Evolutionary conservation across 1,139 yeast genomes (phyloP).

Genomic region (Geotrichum bryndzae): DNA sequence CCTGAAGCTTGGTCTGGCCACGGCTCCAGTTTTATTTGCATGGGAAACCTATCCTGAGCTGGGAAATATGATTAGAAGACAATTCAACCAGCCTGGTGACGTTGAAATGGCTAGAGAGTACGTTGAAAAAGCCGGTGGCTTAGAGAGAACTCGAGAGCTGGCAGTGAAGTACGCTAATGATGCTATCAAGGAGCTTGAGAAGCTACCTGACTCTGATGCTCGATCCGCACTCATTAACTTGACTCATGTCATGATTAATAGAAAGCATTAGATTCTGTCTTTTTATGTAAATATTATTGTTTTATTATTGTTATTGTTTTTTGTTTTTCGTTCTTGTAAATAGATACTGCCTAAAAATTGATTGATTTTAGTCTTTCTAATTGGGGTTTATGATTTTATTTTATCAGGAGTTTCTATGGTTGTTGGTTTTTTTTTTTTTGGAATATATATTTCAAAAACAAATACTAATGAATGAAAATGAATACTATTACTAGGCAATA

Average conservation of each 20-base stretch:
- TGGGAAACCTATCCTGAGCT: slow-evolving; percentile 85
- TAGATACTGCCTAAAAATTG: not conserved
- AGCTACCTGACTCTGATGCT: slow-evolving; percentile 82
- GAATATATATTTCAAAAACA: not conserved
- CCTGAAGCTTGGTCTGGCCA: slow-evolving; percentile 85
- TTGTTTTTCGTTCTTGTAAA: not conserved
- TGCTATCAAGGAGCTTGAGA: slow-evolving; percentile 62
- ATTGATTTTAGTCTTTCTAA: not conserved
- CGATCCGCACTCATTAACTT: slow-evolving; percentile 80
- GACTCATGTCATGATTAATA: slow-evolving; percentile 75
- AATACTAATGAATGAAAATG: not conserved
- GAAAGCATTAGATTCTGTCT: slow-evolving; percentile 38
- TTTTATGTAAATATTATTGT: not conserved
- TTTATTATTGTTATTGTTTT: not conserved
- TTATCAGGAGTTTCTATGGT: too few species aligned
- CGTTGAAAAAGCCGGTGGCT: slow-evolving; percentile 67
- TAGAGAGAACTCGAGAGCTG: slow-evolving; percentile 65
- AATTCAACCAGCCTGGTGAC: slow-evolving; percentile 76
- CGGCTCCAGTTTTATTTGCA: slow-evolving; percentile 93
- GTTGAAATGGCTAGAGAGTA: slow-evolving; percentile 71
- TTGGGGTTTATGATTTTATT: not conserved
- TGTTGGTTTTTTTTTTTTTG: too few species aligned
- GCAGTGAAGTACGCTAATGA: slow-evolving; percentile 72
- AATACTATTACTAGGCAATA: not conserved
- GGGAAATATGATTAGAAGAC: slow-evolving; percentile 77